phyloP scores from a whole-genome alignment of 2,329 filamentous ascomycete genomes.

The Basipetospora chlamydospora region DNA sequence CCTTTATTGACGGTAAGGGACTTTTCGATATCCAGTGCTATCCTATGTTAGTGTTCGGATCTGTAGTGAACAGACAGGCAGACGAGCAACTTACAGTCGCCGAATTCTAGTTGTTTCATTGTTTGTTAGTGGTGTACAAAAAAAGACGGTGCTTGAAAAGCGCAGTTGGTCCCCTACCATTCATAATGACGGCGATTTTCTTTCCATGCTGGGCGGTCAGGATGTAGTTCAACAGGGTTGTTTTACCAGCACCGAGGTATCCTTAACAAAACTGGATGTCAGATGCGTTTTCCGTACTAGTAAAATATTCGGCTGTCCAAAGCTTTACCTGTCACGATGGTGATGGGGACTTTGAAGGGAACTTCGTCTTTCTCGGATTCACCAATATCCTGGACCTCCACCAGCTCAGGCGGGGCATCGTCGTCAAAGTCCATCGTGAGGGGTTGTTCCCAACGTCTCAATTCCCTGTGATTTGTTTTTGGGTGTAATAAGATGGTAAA shows the following conservation, averaged over 20 bases:
- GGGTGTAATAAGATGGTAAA: no score
- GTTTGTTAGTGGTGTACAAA: no score
- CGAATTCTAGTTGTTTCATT: conserved; percentile 72
- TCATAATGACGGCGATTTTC: conserved; percentile 95
- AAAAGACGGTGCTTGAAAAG: no score
- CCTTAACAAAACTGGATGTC: conserved; percentile 31
- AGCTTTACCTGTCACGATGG: conserved; percentile 59
- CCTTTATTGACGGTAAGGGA: conserved; percentile 81
- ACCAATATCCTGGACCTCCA: conserved; percentile 22
- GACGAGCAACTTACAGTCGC: conserved; percentile 47
- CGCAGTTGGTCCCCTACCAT: conserved; percentile 53
- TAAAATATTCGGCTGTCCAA: conserved; percentile 3
- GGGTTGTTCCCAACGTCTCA: no score
- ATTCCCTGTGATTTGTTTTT: no score
- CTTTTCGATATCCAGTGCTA: conserved; percentile 89
- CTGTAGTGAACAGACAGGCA: neutral
- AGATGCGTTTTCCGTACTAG: neutral
- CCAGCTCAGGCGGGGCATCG: conserved; percentile 51
- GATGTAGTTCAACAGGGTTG: conserved; percentile 90
- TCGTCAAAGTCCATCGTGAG: conserved; percentile 57
- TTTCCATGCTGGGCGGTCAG: conserved; percentile 90
- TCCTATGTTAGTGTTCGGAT: conserved; percentile 5
- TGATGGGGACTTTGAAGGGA: conserved; percentile 60
- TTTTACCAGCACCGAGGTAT: conserved; percentile 92
- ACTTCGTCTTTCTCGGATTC: conserved; percentile 27